Base-by-base conservation (phyloP, 192 early-diverging fungal species). In the Haplosporangium gracile region DNA sequence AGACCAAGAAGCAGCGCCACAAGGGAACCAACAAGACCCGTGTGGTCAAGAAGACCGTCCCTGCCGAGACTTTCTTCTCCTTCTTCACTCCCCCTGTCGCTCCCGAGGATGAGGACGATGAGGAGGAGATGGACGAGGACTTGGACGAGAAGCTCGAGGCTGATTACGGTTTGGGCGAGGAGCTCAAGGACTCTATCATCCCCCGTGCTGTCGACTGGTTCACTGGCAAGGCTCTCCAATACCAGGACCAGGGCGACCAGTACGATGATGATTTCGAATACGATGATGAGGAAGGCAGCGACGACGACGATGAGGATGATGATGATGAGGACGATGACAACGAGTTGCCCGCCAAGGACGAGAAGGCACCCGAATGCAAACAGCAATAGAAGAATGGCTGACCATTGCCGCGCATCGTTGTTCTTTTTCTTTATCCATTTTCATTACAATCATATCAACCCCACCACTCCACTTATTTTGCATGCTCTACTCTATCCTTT, bases 1-100 rank as follows among this genome's bases (percentile, higher is more conserved):
- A 99, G 92, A 95, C 97, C 89, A 98, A 97, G 93, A 99, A 97
- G 91, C 99, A 99, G 93, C 96, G 98, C 72, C 97, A 98, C 93
- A 99, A 98, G 93, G 95, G 94, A 75, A 97, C 97, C 88, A 99
- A 99, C 95, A 97, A 99, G 93, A 98, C 97, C 53, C 97, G 99
- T 70, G 95, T 97, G 45, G 96, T 99, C 87, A 99, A 98, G 94
- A 97, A 95, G 84, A 97, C 97, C 55, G 97, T 99, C 47, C 98
- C 97, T 24, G 93, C 96, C 36, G 97, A 97, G 75, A 97, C 98
- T 70, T 99, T 99, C 94, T 99, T 99, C 93, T 93, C 92, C 70
- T 99, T 99, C 94, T 99, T 99, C 90, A 93, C 83, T 49, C 95
- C 97, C 53, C 96, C 96, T 75, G 93, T 90, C 47, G 93, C 95